Percentiles rank a stretch among this genome's conserved stretches.
Conservation (phyloP, 163 green algal species). For the Volvox carteri region DNA sequence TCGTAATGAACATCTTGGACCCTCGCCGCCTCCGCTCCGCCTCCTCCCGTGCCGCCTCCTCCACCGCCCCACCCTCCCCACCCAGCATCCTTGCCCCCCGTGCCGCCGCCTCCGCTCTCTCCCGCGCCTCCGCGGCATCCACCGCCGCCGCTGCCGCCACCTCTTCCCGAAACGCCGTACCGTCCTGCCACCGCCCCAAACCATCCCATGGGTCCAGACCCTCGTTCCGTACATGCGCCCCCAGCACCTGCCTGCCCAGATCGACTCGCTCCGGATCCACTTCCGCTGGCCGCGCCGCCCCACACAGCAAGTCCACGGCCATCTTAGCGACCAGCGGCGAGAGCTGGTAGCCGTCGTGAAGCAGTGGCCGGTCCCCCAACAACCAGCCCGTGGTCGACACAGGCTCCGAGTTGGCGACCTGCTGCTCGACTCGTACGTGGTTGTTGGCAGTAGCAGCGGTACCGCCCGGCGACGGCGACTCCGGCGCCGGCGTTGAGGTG, state of each 20-base stretch:
- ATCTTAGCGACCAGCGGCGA: slow-evolving; percentile 47
- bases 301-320: slow-evolving; percentile 28
- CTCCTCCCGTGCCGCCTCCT: slow-evolving; percentile 3
- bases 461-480: too few relatives aligned
- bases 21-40: background rate
- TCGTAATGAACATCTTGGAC: background rate
- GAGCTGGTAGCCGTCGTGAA: slow-evolving; percentile 49
- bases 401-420: background rate
- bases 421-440: too few relatives aligned
- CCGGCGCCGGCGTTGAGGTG: too few relatives aligned
- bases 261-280: slow-evolving; percentile 13
- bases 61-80: background rate
- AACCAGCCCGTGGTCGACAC: background rate
- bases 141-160: background rate
- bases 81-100: background rate
- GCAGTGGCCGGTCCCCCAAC: background rate
- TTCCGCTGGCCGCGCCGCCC: background rate
- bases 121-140: background rate
- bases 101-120: slow-evolving; percentile 29
- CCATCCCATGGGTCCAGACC: slow-evolving; percentile 16
- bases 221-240: background rate
- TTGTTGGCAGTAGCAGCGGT: too few relatives aligned
- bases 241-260: background rate
- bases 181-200: slow-evolving; percentile 16
- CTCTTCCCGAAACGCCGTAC: background rate